Base-by-base conservation (phyloP, 2,329 filamentous ascomycete species). In the Pseudogymnoascus verrucosus region DNA sequence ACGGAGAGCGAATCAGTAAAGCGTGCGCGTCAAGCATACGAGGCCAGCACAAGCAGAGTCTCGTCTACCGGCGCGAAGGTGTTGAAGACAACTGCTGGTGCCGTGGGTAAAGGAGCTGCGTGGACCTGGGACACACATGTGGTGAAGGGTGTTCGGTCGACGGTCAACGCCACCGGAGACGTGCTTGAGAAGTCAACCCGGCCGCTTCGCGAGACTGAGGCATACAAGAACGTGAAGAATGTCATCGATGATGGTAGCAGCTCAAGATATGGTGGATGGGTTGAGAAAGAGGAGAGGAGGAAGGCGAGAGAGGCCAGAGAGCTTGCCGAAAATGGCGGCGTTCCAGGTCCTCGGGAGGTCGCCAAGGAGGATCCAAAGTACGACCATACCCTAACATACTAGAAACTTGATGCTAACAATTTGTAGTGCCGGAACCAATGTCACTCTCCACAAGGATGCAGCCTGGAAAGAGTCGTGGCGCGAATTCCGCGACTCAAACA, bases 381-480 rank as follows among this genome's bases (percentile, higher is more conserved):
- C 80, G 90, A 82, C 28, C 51, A 44, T 16, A 54, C 21, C n/a
- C 19, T 26, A 6, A 19, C 60, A 65, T 42, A 36, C 51, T 36
- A 37, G 54, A 5, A 47, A 40, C 19, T 65, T 70, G 64, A 72
- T 47, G 62, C 70, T 73, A 67, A 71, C 75, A 77, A 73, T 79
- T 68, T 61, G 39, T 69, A 97, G 95, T 64, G 95, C 95, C 65
- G 95, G 95, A 65, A 96, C 93, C 64, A 96, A 96, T 73, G 80
- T 99, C 60, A 98, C 93, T 0, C 76, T 99, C 0, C 95, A 99
- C 82, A 99, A 99, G 78, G 95, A 99, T 70, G 88, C 95, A 12
- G 90, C 90, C 21, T 98, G 93, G 91, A 97, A 96, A 78, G 93
- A 98, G 76, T 91, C 92, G n/a, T 99, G 95, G 95, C 86, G 89